Conservation (phyloP, 805 yeast species). For the Yarrowia phangngaensis region DNA sequence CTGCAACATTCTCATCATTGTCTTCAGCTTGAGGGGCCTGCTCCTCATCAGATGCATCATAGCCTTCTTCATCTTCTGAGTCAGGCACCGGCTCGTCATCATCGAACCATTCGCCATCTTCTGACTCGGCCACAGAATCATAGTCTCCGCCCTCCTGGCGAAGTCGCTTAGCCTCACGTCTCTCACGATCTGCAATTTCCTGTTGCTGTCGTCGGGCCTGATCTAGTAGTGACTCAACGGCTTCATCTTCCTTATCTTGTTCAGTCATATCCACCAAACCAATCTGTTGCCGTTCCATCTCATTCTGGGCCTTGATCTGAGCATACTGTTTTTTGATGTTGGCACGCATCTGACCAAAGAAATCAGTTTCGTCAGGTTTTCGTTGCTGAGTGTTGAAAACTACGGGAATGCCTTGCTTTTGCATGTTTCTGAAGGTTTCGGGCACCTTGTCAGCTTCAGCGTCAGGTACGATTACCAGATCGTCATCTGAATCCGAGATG, state of each 20-base stretch:
- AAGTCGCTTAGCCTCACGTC: neutral
- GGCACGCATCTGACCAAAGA: conserved; percentile 1
- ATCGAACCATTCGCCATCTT: conserved; percentile 69
- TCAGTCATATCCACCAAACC: conserved; percentile 13
- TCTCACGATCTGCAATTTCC: conserved; percentile 22
- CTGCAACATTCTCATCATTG: neutral
- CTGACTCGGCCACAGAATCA: conserved; percentile 57
- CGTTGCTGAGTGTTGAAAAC: neutral
- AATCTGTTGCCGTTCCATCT: conserved; percentile 6
- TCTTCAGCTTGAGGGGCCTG: conserved; percentile 1
- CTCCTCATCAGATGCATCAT: conserved; percentile 1
- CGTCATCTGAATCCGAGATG: conserved; percentile 15
- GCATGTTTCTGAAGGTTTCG: conserved; percentile 12
- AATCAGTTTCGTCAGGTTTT: neutral
- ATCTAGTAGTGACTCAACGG: conserved; percentile 19
- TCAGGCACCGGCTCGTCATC: conserved; percentile 82
- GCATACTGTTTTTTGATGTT: conserved; percentile 13
- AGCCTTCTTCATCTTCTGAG: conserved; percentile 2
- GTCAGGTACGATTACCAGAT: conserved; percentile 7
- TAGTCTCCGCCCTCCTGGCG: conserved; percentile 46
- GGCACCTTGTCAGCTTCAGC: conserved; percentile 21
- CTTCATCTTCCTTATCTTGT: conserved; percentile 19
- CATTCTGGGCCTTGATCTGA: conserved; percentile 5
- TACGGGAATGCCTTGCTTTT: conserved; percentile 11
- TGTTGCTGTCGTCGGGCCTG: conserved; percentile 11